Evolutionary conservation across 345 rosid species (phyloP), one percentile per base, ranked within the genome.

Genomic region (Noccaea caerulescens): DNA sequence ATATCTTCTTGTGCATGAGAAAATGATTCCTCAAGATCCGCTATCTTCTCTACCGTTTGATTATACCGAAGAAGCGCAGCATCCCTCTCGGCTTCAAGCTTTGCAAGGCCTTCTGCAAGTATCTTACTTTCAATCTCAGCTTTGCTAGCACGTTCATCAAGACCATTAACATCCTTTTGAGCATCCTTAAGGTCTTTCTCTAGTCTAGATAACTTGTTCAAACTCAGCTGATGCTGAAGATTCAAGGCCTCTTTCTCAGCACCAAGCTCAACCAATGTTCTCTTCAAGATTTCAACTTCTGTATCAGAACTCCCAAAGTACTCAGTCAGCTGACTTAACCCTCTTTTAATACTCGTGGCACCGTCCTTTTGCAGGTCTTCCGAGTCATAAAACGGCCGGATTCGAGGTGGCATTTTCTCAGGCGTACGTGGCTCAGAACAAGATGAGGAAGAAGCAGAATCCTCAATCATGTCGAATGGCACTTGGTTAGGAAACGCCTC

Each of bases 401-500:
- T 45, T 4, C 83, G 79, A 14, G 84, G 86, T 9, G 69, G 84
- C 83, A 81, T 76, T 69, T 76, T 81, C 57, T 93, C 98, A 46
- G 96, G 94, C 12, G 92, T 85, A 37, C 68, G 86, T n/a, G 88
- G 88, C 70, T 91, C 94, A 49, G 89, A 82, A 6, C 71, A 72
- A 55, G 85, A 81, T 2, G 80, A 78, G 4, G 80, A 78, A 5
- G 86, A 79, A 14, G 89, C 63, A 47, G 84, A 76, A 78, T 94
- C 97, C 72, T 89, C 99, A 6, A 59, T 66, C 63, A 83, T 77
- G 25, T 61, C 81, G 72, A 72, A 80, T 30, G 92, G 89, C 5
- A 85, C 82, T 82, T 94, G 99, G 82, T 83, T 88, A 55, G 99
- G 99, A 60, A 91, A 89, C 16, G 92, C 98, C 79, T 91, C 92